A percentile compares a stretch with the other conserved stretches of the same genome.
Evolutionary conservation across 305 asterid species (phyloP).

Genomic region (Andrographis paniculata): DNA sequence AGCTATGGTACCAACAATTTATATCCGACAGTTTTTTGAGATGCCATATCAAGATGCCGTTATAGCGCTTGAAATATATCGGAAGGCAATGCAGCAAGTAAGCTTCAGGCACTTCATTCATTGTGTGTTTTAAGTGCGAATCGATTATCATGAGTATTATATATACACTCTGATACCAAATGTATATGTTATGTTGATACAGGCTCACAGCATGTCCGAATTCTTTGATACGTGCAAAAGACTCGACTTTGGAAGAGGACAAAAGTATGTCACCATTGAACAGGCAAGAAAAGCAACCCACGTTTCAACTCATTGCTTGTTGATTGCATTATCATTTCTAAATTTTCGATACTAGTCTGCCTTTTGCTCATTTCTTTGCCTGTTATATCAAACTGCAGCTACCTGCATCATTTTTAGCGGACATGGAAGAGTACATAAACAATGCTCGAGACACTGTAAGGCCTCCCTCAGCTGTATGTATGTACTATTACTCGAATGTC

Average conservation of each 20-base stretch:
- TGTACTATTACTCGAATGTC: constrained; percentile 16
- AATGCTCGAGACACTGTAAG: constrained; percentile 52
- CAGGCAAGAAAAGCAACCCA: constrained; percentile 30
- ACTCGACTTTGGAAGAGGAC: constrained; percentile 61
- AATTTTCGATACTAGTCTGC: not conserved
- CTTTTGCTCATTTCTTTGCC: constrained; percentile 11
- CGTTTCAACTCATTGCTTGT: not conserved
- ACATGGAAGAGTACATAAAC: constrained; percentile 72
- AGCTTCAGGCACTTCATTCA: constrained; percentile 18
- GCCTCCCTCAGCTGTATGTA: constrained; percentile 59
- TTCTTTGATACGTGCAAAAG: constrained; percentile 74
- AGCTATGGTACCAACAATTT: constrained; percentile 14
- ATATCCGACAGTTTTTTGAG: constrained; percentile 49
- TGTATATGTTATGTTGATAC: constrained; percentile 21
- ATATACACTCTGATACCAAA: constrained; percentile 7
- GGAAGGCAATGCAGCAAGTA: constrained; percentile 69
- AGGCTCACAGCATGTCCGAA: constrained; percentile 62
- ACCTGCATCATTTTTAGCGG: constrained; percentile 47
- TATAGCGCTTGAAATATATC: constrained; percentile 68
- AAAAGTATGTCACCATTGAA: constrained; percentile 64
- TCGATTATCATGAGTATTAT: constrained; percentile 1
- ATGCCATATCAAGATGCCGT: constrained; percentile 72
- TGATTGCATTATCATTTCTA: not conserved
- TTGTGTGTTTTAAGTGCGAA: constrained; percentile 6
- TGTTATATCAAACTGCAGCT: constrained; percentile 35